Percentiles rank a stretch among this genome's conserved stretches.
Conservation (phyloP, 768 basidiomycete species). For the Chalciporus pseudorubinellus region DNA sequence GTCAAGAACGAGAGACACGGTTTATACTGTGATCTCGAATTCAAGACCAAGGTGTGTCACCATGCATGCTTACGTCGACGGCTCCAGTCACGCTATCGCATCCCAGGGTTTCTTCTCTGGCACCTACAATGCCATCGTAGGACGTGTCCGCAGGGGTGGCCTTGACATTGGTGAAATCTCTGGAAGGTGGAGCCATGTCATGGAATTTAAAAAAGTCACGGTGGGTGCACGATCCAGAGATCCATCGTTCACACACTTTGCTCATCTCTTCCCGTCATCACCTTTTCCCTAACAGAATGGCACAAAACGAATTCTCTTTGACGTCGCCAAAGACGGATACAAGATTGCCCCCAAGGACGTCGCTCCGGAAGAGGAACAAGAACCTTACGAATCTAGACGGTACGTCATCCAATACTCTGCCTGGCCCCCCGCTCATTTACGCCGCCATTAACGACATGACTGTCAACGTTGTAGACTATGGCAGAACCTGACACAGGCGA, state of each 20-base stretch:
- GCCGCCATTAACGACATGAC: too few species aligned
- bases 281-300: constrained; percentile 45
- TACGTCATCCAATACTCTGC: too few species aligned
- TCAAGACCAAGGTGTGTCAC: constrained; percentile 86
- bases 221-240: constrained; percentile 49
- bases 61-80: neutral
- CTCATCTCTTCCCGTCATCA: neutral
- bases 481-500: constrained; percentile 81
- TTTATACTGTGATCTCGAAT: constrained; percentile 81
- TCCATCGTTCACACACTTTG: neutral
- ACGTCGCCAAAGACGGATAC: constrained; percentile 73
- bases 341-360: constrained; percentile 79
- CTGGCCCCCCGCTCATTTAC: too few species aligned
- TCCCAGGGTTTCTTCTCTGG: constrained; percentile 93
- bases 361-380: constrained; percentile 83
- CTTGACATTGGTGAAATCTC: constrained; percentile 79
- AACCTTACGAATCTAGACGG: constrained; percentile 87
- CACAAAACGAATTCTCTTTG: constrained; percentile 76
- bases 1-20: constrained; percentile 81
- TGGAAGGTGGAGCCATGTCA: constrained; percentile 87
- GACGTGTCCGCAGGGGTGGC: constrained; percentile 65
- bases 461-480: constrained; percentile 79
- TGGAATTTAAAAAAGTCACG: constrained; percentile 78
- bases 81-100: neutral
- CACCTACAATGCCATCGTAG: constrained; percentile 87